A percentile compares a stretch with the other conserved stretches of the same genome.
These are phyloP conservation scores for Plasmopara viticola DNA, from an alignment of 352 stramenopile species.

Conservation along the genomic window DNA sequence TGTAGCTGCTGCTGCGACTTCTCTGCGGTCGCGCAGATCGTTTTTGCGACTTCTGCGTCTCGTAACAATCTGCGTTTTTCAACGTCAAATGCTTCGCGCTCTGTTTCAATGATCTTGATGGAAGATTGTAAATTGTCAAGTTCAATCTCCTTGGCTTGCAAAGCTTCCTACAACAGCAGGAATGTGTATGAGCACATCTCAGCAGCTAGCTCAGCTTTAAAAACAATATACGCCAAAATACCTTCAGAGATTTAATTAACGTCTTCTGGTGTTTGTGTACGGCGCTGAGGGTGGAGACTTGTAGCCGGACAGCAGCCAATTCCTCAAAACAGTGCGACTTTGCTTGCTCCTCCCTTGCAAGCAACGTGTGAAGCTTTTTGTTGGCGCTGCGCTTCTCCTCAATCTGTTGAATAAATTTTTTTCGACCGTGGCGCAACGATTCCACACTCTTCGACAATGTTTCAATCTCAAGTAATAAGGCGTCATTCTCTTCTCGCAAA, in stretches of 20 bases:
- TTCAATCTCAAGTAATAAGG: conserved; percentile 66
- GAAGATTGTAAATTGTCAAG: conserved; percentile 62
- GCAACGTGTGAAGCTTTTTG: conserved; percentile 63
- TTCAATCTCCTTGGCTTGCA: conserved; percentile 55
- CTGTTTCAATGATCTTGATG: conserved; percentile 43
- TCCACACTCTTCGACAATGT: conserved; percentile 57
- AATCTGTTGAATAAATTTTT: conserved; percentile 72
- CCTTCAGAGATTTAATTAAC: conserved; percentile 59
- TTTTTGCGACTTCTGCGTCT: conserved; percentile 57
- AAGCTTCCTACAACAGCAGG: conserved; percentile 30
- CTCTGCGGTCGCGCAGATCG: conserved; percentile 52
- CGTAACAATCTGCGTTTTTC: conserved; percentile 54
- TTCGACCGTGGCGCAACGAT: conserved; percentile 47
- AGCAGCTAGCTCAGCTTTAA: background rate
- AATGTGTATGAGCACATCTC: conserved; percentile 2
- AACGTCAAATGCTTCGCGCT: conserved; percentile 41
- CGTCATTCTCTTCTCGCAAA: conserved; percentile 70
- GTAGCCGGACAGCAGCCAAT: conserved; percentile 54
- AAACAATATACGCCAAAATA: conserved; percentile 13
- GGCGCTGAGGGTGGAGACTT: conserved; percentile 62
- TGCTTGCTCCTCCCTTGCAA: conserved; percentile 59
- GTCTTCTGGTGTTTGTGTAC: conserved; percentile 78
- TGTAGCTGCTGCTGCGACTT: conserved; percentile 40
- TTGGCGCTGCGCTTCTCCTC: conserved; percentile 72
- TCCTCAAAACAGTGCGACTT: conserved; percentile 76